Evolutionary conservation across 306 rosid genomes (phyloP), one percentile per base, ranked within the genome.

Genomic region (Trifolium repens): DNA sequence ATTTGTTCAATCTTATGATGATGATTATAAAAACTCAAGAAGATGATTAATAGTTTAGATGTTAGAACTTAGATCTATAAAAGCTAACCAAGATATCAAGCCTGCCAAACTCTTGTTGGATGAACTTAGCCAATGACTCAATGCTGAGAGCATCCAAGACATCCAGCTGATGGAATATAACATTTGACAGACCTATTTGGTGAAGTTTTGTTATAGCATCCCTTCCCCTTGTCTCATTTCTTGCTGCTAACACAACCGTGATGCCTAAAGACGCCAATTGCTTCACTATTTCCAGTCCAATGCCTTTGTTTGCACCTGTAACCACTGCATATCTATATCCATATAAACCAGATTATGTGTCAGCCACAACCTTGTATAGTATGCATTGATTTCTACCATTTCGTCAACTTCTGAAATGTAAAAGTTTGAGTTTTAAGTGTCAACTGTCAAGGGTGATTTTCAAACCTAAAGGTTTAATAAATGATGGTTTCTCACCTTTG

Each of bases 271-370:
- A 68, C 10, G 73, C 73, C 4, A 68, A 42, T 46, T 46, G 42
- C 26, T 47, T 32, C 58, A 68, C 73, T 68, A 68, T 68, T 58
- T 68, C 73, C 24, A 68, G 14, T 26, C 73, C 73, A 68, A 68
- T 68, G 1, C 73, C 73, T 68, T 68, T 68, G 73, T 68, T 46
- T 68, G 73, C 73, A 68, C 73, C 73, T 4, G 72, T 67, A 26
- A 68, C 73, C n/a, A 68, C 73, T 46, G 73, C 73, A 68, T 46
- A 68, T 46, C 73, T 68, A 68, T 8, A 68, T 8, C 14, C 59
- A 15, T 67, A 22, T 16, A 9, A 55, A 65, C 70, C 70, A 65
- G 8, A 64, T 26, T 57, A 68, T 26, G 40, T 68, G 7, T 22
- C 13, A 42, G 39, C 5, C 22, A 67, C 9, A 17, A 39, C 50